A percentile compares a stretch with the other conserved stretches of the same genome.
phyloP scores from a whole-genome alignment of 176 grass and related monocot species.

The Ananas comosus region DNA sequence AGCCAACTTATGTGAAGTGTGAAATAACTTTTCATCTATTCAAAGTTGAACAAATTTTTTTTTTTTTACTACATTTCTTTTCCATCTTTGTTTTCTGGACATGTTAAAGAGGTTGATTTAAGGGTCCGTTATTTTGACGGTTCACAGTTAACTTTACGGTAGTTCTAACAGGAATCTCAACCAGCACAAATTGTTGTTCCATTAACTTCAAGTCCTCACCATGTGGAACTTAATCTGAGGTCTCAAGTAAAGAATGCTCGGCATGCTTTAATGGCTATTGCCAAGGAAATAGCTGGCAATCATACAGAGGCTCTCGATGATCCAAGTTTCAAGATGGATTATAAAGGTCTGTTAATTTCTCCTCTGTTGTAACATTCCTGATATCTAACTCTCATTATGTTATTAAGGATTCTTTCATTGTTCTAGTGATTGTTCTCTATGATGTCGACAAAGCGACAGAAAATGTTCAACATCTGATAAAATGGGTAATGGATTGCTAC shows the following conservation, averaged over 20 bases:
- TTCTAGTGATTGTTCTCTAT: slow-evolving; percentile 59
- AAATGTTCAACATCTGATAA: slow-evolving; percentile 54
- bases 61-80: background rate
- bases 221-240: slow-evolving; percentile 52
- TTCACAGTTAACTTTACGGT: slow-evolving; percentile 6
- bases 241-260: slow-evolving; percentile 45
- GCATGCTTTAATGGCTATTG: slow-evolving; percentile 55
- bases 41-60: background rate
- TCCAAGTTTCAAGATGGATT: slow-evolving; percentile 27
- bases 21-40: too few relatives aligned
- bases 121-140: background rate
- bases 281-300: slow-evolving; percentile 45
- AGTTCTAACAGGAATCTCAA: slow-evolving; percentile 36
- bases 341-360: slow-evolving; percentile 40
- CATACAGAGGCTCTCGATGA: slow-evolving; percentile 11
- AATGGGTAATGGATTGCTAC: slow-evolving; percentile 72
- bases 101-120: background rate
- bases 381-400: background rate
- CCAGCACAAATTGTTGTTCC: slow-evolving; percentile 41
- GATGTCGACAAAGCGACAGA: slow-evolving; percentile 52
- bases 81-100: background rate
- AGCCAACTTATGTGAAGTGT: too few relatives aligned
- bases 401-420: slow-evolving; percentile 19
- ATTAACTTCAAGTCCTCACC: slow-evolving; percentile 50
- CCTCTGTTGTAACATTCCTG: background rate